These are phyloP conservation scores for Eucalyptus guilfoylei DNA, from an alignment of 345 rosid genomes.

Conservation along the genomic window DNA sequence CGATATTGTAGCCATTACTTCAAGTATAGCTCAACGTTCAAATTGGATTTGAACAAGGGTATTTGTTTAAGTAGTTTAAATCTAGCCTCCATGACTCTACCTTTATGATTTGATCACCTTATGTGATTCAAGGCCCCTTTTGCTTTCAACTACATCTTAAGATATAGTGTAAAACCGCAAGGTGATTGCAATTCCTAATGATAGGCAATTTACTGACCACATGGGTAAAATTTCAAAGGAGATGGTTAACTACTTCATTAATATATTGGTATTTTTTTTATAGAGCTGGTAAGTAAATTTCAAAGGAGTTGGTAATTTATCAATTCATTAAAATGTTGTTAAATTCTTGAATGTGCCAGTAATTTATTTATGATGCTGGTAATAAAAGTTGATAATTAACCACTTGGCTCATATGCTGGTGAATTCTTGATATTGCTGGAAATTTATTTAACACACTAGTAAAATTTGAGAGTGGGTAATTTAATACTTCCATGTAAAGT, in stretches of 20 bases:
- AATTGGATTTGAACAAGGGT: background rate
- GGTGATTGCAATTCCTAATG: too few relatives aligned
- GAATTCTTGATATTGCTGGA: too few relatives aligned
- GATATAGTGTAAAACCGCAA: background rate
- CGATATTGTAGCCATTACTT: too few relatives aligned
- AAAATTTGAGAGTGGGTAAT: background rate
- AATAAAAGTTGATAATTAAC: background rate
- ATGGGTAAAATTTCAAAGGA: background rate
- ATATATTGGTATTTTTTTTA: too few relatives aligned
- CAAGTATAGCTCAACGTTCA: too few relatives aligned
- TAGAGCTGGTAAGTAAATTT: background rate
- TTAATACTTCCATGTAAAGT: background rate
- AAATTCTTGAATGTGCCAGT: background rate
- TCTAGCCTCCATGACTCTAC: background rate
- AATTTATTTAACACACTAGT: background rate
- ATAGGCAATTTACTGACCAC: background rate
- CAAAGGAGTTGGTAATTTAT: background rate
- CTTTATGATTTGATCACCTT: background rate
- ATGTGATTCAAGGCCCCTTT: background rate
- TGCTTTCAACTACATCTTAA: background rate
- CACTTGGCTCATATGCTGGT: accelerated
- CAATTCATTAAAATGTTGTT: background rate
- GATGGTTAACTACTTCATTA: too few relatives aligned
- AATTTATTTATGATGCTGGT: too few relatives aligned
- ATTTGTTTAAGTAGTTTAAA: background rate